These are phyloP conservation scores for Cutaneotrichosporon cavernicola DNA, from an alignment of 1,284 basidiomycete genomes.

Conservation along the genomic window DNA sequence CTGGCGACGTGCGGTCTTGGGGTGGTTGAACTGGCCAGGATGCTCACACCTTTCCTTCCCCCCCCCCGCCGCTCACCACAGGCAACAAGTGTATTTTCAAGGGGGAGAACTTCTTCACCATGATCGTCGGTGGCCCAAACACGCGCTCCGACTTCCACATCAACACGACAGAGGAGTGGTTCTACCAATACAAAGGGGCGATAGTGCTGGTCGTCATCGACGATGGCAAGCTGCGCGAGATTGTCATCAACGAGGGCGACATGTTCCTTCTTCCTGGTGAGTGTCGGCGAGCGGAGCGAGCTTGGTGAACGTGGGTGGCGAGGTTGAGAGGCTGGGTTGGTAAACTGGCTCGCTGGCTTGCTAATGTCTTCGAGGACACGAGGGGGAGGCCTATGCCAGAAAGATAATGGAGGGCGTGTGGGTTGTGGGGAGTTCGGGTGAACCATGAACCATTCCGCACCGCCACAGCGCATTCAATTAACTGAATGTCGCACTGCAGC, in stretches of 20 bases:
- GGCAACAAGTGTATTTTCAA: conserved; percentile 83
- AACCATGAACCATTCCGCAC: too few relatives aligned
- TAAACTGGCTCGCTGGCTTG: too few relatives aligned
- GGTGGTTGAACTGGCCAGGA: too few relatives aligned
- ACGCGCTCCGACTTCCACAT: conserved; percentile 87
- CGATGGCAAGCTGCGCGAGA: conserved; percentile 80
- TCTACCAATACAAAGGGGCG: conserved; percentile 87
- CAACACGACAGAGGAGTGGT: conserved; percentile 96
- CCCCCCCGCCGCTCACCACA: conserved; percentile 19
- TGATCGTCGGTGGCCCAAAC: conserved; percentile 92
- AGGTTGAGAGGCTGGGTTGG: not conserved
- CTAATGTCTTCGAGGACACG: not conserved
- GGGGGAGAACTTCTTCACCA: conserved; percentile 79
- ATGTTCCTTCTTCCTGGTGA: conserved; percentile 91
- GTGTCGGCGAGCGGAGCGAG: conserved; percentile 27
- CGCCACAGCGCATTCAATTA: too few relatives aligned
- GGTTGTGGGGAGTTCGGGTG: too few relatives aligned
- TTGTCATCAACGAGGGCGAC: conserved; percentile 86
- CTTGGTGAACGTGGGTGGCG: not conserved
- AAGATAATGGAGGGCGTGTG: not conserved
- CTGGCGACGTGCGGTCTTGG: too few relatives aligned
- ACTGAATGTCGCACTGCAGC: too few relatives aligned
- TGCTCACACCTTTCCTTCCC: not conserved
- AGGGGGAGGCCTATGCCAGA: too few relatives aligned
- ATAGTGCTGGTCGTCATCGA: conserved; percentile 88